Base-by-base conservation (phyloP, 2,329 filamentous ascomycete species). In the Talaromyces pinophilus region DNA sequence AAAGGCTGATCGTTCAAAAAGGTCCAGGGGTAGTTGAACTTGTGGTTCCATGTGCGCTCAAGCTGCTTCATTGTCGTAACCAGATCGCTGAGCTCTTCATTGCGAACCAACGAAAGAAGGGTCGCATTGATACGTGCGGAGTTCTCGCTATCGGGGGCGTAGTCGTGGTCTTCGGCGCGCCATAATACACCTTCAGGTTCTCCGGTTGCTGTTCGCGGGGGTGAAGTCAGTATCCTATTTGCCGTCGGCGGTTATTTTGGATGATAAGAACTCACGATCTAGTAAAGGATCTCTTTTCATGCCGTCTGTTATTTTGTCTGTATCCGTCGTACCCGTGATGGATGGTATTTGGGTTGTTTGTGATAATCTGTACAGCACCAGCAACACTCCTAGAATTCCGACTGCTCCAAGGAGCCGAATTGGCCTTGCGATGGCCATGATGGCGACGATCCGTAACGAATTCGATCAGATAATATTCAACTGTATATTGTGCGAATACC, bases 21-120 rank as follows among this genome's bases (percentile, higher is more conserved):
- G 8, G 93, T 97, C 92, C 95, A 99, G 0, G 95, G 95, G 76
- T 99, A 99, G 83, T 99, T 99, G 87, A 98, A 99, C 77, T 99
- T 99, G 84, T 88, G 84, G 75, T 99, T 99, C 93, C 93, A 99
- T 0, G 94, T 98, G 70, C 90, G 84, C 81, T 99, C 95, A 67
- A 99, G 85, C 75, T 99, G 94, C 64, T 81, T 81, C 92, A 99
- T 99, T 30, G 93, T 92, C 75, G 90, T 87, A 30, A 98, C 83
- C 83, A 99, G 91, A 57, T 90, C 91, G 25, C 88, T 81, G 33
- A 97, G 82, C 82, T 99, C 95, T 76, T 92, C 88, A 75, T 99
- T 99, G 68, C 95, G 90, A 65, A 99, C 95, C 44, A 99, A 86
- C 25, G 93, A 91, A 71, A 99, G 85, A 66, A 99, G 85, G 3